Percentiles rank a stretch among this genome's conserved stretches.
These are phyloP conservation scores for Penicillium janthinellum DNA, from an alignment of 2,329 filamentous ascomycete genomes.

Conservation along the genomic window DNA sequence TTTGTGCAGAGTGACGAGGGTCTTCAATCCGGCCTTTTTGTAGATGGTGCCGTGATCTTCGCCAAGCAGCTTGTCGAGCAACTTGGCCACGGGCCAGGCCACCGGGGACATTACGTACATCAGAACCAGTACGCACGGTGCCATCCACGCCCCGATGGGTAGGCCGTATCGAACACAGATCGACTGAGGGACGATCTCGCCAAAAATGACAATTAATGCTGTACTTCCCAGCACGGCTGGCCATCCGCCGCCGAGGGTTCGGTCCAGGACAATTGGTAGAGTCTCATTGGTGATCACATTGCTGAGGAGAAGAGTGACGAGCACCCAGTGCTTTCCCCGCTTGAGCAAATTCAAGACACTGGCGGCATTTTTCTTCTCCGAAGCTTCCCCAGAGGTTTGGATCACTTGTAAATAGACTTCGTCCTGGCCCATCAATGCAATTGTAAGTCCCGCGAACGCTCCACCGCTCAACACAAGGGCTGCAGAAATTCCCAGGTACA, in stretches of 20 bases:
- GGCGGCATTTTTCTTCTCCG: constrained; percentile 83
- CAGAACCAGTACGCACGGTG: constrained; percentile 78
- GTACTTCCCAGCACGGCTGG: constrained; percentile 93
- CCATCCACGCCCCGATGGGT: constrained; percentile 91
- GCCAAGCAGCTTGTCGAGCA: constrained; percentile 89
- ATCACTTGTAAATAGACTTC: constrained; percentile 97
- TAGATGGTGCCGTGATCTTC: constrained; percentile 96
- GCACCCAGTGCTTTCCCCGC: constrained; percentile 95
- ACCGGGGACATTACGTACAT: constrained; percentile 93
- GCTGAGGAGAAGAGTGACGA: constrained; percentile 88
- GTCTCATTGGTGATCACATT: constrained; percentile 99
- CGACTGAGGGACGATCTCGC: constrained; percentile 93
- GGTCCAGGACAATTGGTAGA: constrained; percentile 88
- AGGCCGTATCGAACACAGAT: constrained; percentile 95
- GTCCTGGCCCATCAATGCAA: constrained; percentile 71
- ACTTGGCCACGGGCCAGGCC: constrained; percentile 92
- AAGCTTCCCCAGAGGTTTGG: constrained; percentile 76
- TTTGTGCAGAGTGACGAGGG: constrained; percentile 90
- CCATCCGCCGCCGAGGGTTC: constrained; percentile 90
- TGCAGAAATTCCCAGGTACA: constrained; percentile 77
- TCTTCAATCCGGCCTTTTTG: constrained; percentile 97
- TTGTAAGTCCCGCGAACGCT: constrained; percentile 89
- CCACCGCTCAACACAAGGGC: constrained; percentile 84
- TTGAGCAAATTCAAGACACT: constrained; percentile 78
- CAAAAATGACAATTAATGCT: constrained; percentile 95